Evolutionary conservation across 176 grass and related monocot genomes (phyloP).

Genomic region (Musa schizocarpa): DNA sequence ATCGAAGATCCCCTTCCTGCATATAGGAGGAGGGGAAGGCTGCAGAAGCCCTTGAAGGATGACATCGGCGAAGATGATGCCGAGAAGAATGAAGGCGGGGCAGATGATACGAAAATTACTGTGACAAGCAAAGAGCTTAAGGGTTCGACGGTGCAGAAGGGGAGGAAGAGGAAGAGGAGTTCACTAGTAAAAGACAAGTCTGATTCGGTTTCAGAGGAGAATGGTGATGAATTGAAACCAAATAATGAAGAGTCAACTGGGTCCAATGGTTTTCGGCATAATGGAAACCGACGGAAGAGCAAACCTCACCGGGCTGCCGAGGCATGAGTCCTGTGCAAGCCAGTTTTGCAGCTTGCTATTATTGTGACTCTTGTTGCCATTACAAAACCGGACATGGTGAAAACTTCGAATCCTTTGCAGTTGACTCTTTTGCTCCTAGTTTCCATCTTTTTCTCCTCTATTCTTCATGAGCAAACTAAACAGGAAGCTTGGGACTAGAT

Average conservation of each 20-base stretch:
- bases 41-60: conserved; percentile 42
- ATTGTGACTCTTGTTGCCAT: neutral
- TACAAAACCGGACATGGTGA: neutral
- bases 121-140: conserved; percentile 23
- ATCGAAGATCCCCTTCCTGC: conserved; percentile 44
- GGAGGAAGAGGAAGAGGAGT: conserved; percentile 34
- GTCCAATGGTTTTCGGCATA: conserved; percentile 56
- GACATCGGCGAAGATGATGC: conserved; percentile 35
- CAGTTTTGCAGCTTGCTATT: neutral
- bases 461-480: neutral
- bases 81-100: conserved; percentile 32
- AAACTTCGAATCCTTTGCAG: neutral
- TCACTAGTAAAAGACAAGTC: conserved; percentile 39
- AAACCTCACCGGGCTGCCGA: conserved; percentile 59
- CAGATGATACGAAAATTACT: conserved; percentile 28
- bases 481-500: neutral
- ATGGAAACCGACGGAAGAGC: conserved; percentile 58
- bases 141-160: conserved; percentile 2
- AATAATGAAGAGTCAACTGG: conserved; percentile 44
- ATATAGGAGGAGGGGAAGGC: conserved; percentile 63
- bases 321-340: conserved; percentile 52
- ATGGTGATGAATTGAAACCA: conserved; percentile 21
- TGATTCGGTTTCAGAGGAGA: conserved; percentile 37
- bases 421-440: neutral
- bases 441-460: neutral